Percentiles rank a stretch among this genome's conserved stretches.
These are phyloP conservation scores for Mucor mucedo DNA, from an alignment of 371 early-diverging fungal species.

Conservation along the genomic window DNA sequence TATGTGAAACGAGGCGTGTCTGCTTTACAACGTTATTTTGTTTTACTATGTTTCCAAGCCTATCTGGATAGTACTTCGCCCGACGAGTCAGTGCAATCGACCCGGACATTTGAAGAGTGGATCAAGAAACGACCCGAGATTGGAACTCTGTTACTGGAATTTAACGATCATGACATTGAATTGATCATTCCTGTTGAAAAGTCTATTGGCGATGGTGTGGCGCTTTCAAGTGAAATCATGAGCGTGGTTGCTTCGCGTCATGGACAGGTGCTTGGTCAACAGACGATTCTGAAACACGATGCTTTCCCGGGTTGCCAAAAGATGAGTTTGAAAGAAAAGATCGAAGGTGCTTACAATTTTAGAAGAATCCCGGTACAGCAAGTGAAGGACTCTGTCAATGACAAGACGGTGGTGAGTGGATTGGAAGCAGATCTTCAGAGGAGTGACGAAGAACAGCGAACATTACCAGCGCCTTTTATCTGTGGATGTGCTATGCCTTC, in stretches of 20 bases:
- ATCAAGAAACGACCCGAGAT: slow-evolving; percentile 57
- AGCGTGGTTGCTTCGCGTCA: slow-evolving; percentile 54
- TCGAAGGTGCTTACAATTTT: slow-evolving; percentile 65
- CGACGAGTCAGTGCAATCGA: slow-evolving; percentile 18
- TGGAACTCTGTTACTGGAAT: slow-evolving; percentile 46
- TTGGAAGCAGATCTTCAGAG: slow-evolving; percentile 23
- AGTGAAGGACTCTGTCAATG: slow-evolving; percentile 30
- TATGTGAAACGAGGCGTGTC: slow-evolving; percentile 32
- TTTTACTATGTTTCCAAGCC: slow-evolving; percentile 56
- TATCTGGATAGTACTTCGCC: slow-evolving; percentile 31
- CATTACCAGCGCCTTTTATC: slow-evolving; percentile 41
- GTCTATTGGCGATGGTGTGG: slow-evolving; percentile 59
- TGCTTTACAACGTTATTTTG: slow-evolving; percentile 58
- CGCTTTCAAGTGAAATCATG: slow-evolving; percentile 59
- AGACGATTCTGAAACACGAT: slow-evolving; percentile 64
- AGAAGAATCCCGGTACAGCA: slow-evolving; percentile 43
- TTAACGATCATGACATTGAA: slow-evolving; percentile 26
- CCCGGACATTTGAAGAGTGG: slow-evolving; percentile 53
- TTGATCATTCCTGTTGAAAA: slow-evolving; percentile 57
- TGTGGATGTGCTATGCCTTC: slow-evolving; percentile 74
- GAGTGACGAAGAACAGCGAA: slow-evolving; percentile 8
- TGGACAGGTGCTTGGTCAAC: slow-evolving; percentile 59
- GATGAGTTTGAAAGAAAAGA: slow-evolving; percentile 57
- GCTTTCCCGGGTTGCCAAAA: slow-evolving; percentile 69
- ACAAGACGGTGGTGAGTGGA: slow-evolving; percentile 42